These are phyloP conservation scores for Climacium dendroides DNA, from an alignment of 225 moss, liverwort and hornwort species.

Conservation along the genomic window DNA sequence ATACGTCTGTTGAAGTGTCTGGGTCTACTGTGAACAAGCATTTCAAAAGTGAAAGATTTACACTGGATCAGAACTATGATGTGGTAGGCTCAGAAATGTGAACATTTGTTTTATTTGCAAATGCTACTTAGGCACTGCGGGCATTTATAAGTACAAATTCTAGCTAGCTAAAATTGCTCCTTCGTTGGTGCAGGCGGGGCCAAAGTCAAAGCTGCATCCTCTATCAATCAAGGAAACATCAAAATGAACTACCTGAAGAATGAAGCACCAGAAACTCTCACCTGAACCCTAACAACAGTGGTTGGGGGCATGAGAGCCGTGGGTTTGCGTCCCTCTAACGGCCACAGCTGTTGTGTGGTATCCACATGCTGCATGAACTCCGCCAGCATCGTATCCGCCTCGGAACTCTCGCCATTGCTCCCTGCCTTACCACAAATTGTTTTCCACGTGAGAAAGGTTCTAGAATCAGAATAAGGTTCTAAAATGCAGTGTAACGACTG, in stretches of 20 bases:
- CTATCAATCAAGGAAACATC: not conserved
- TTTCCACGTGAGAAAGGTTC: not conserved
- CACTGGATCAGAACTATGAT: not conserved
- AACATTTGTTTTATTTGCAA: not conserved
- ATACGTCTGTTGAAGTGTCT: no score
- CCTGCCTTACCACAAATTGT: conserved; percentile 16
- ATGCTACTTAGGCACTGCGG: not conserved
- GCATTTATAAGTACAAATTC: not conserved
- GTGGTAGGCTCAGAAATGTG: not conserved
- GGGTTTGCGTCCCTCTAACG: conserved; percentile 66
- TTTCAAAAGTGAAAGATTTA: not conserved
- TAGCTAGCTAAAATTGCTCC: not conserved
- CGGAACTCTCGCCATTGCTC: conserved; percentile 28
- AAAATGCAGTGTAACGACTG: not conserved
- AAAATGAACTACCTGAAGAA: not conserved
- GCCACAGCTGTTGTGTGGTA: conserved; percentile 63
- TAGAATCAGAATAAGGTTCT: not conserved
- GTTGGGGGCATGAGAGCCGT: conserved; percentile 77
- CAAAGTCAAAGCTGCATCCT: not conserved
- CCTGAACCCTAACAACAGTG: conserved; percentile 58
- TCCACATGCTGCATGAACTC: conserved; percentile 77
- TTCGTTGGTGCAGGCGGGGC: not conserved
- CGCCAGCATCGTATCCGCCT: conserved; percentile 47
- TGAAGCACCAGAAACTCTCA: not conserved
- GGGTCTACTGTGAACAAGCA: no score